phyloP scores from a whole-genome alignment of 495 filamentous ascomycete genomes.

The Penicillium roqueforti region DNA sequence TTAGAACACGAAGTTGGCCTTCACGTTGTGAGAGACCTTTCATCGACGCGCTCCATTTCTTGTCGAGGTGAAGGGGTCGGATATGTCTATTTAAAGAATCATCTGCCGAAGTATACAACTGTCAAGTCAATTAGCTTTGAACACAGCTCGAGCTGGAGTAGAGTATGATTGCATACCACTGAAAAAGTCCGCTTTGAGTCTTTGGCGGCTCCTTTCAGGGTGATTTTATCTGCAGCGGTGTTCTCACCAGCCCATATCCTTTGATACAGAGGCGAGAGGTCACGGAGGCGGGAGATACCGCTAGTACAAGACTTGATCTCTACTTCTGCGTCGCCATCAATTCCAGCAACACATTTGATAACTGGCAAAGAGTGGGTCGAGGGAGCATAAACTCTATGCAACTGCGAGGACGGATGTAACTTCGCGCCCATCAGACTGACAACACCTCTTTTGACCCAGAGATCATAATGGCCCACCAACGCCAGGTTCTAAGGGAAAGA shows the following conservation, averaged over 20 bases:
- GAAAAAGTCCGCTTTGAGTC: conserved; percentile 38
- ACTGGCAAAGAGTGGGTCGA: conserved; percentile 73
- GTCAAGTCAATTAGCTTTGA: conserved; percentile 8
- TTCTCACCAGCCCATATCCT: conserved; percentile 65
- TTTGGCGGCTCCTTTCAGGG: conserved; percentile 24
- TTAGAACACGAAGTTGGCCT: conserved; percentile 45
- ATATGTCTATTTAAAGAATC: conserved; percentile 48
- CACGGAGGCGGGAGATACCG: conserved; percentile 54
- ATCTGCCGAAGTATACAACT: conserved; percentile 47
- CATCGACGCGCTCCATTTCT: conserved; percentile 56
- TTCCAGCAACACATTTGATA: conserved; percentile 53
- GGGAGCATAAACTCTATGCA: conserved; percentile 65
- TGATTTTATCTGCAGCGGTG: conserved; percentile 36
- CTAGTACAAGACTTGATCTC: conserved; percentile 51
- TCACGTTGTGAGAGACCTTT: conserved; percentile 37
- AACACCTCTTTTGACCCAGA: conserved; percentile 62
- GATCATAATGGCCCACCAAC: conserved; percentile 68
- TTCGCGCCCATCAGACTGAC: conserved; percentile 63
- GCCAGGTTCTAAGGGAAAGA: conserved; percentile 53
- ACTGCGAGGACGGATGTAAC: conserved; percentile 46
- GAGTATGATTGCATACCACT: conserved; percentile 30
- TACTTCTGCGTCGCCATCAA: conserved; percentile 45
- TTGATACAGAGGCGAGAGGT: conserved; percentile 65
- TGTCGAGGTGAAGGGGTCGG: conserved; percentile 58
- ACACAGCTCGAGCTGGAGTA: neutral